phyloP scores from a whole-genome alignment of 1,139 yeast species.

The Pichia sp. region DNA sequence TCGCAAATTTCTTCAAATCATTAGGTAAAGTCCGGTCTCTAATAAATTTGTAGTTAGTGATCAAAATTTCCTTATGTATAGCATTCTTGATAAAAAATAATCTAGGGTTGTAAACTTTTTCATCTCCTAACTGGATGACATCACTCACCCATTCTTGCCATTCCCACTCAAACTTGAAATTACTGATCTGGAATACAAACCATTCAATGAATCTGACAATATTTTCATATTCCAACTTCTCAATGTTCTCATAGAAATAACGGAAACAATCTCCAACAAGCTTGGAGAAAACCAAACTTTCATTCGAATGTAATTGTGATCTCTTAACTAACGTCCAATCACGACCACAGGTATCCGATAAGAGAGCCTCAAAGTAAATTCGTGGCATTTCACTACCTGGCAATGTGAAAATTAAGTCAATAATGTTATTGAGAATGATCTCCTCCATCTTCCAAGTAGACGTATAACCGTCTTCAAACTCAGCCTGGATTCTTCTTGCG shows the following conservation, averaged over 20 bases:
- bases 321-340: constrained; percentile 33
- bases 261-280: constrained; percentile 93
- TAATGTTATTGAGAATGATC: constrained; percentile 75
- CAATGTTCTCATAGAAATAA: constrained; percentile 67
- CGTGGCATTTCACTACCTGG: constrained; percentile 64
- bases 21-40: constrained; percentile 64
- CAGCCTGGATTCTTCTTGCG: constrained; percentile 33
- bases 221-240: constrained; percentile 69
- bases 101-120: constrained; percentile 60
- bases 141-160: constrained; percentile 87
- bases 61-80: constrained; percentile 76
- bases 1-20: constrained; percentile 64
- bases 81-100: constrained; percentile 71
- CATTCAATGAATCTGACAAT: constrained; percentile 76
- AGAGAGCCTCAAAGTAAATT: constrained; percentile 80
- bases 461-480: constrained; percentile 37
- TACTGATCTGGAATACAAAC: constrained; percentile 91
- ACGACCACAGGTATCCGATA: constrained; percentile 77
- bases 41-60: constrained; percentile 67
- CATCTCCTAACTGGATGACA: constrained; percentile 43
- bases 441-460: constrained; percentile 92
- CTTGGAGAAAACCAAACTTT: constrained; percentile 81
- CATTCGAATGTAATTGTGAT: constrained; percentile 29
- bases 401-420: constrained; percentile 71
- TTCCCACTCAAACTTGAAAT: constrained; percentile 95